A percentile compares a stretch with the other conserved stretches of the same genome.
Conservation (phyloP, 2,329 filamentous ascomycete genomes). For the Trichoderma aggressivum region DNA sequence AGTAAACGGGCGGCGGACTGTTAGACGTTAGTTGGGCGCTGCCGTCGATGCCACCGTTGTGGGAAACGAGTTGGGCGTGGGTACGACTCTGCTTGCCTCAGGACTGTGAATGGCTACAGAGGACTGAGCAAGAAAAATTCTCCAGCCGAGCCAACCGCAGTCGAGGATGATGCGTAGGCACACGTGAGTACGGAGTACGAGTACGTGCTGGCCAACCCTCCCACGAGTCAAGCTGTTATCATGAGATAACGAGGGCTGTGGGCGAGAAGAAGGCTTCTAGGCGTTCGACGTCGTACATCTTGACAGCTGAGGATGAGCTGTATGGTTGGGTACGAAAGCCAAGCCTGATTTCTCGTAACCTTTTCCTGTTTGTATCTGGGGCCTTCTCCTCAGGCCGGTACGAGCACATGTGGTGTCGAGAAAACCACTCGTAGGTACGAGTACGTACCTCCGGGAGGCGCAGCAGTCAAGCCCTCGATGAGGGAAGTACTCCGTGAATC, state of each 20-base stretch:
- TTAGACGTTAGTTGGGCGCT: conserved; percentile 4
- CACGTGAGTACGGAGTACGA: neutral
- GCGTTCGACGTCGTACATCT: neutral
- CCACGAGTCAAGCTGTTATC: neutral
- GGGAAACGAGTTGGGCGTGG: conserved; percentile 3
- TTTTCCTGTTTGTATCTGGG: neutral
- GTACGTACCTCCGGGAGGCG: conserved; percentile 3
- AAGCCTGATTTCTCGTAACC: conserved; percentile 7
- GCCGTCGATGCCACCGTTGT: conserved; percentile 7
- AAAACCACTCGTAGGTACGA: neutral
- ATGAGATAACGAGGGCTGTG: conserved; percentile 1
- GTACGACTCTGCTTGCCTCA: neutral
- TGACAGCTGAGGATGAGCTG: neutral
- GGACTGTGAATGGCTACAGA: conserved; percentile 7
- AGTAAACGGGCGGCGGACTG: neutral
- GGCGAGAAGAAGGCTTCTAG: neutral
- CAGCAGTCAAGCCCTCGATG: neutral
- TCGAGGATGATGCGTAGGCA: neutral
- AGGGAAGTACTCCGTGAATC: conserved; percentile 7
- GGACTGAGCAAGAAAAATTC: neutral
- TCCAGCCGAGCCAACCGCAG: conserved; percentile 18
- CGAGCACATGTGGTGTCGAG: neutral
- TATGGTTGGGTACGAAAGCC: neutral
- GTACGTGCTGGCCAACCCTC: neutral
- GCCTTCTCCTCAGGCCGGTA: neutral